These are phyloP conservation scores for Neonectria ditissima DNA, from an alignment of 2,329 filamentous ascomycete species.

Conservation along the genomic window DNA sequence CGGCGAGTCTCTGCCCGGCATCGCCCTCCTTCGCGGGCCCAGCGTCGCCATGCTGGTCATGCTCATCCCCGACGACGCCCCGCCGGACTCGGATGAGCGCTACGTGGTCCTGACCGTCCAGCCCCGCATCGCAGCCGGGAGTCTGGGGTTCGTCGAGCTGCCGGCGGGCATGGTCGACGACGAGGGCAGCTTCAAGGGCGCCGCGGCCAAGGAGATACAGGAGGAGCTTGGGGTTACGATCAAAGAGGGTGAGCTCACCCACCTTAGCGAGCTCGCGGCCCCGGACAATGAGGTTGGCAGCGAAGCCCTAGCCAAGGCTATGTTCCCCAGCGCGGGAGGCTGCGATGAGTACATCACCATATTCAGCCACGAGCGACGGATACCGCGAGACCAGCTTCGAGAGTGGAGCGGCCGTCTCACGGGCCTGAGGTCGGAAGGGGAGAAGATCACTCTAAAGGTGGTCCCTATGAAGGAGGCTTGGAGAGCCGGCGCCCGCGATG, in stretches of 20 bases:
- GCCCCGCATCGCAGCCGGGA: slow-evolving; percentile 66
- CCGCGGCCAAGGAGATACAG: slow-evolving; percentile 69
- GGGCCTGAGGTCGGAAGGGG: slow-evolving; percentile 67
- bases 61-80: slow-evolving; percentile 63
- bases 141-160: slow-evolving; percentile 66
- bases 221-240: slow-evolving; percentile 71
- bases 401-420: slow-evolving; percentile 70
- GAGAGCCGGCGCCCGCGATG: slow-evolving; percentile 67
- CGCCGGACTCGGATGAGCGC: slow-evolving; percentile 57
- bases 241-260: slow-evolving; percentile 58
- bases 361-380: slow-evolving; percentile 66
- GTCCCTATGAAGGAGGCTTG: slow-evolving; percentile 68
- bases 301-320: slow-evolving; percentile 58
- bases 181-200: slow-evolving; percentile 65
- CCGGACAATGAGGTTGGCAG: slow-evolving; percentile 41
- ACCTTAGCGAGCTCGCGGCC: slow-evolving; percentile 64
- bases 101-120: slow-evolving; percentile 71
- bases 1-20: slow-evolving; percentile 64
- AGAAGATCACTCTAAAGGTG: slow-evolving; percentile 72
- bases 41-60: slow-evolving; percentile 71
- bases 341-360: slow-evolving; percentile 72
- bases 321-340: slow-evolving; percentile 69
- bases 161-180: slow-evolving; percentile 71
- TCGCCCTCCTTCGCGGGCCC: slow-evolving; percentile 69
- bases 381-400: slow-evolving; percentile 61